Evolutionary conservation across 148 eudicot species (phyloP).

Genomic region (Chenopodium quinoa): DNA sequence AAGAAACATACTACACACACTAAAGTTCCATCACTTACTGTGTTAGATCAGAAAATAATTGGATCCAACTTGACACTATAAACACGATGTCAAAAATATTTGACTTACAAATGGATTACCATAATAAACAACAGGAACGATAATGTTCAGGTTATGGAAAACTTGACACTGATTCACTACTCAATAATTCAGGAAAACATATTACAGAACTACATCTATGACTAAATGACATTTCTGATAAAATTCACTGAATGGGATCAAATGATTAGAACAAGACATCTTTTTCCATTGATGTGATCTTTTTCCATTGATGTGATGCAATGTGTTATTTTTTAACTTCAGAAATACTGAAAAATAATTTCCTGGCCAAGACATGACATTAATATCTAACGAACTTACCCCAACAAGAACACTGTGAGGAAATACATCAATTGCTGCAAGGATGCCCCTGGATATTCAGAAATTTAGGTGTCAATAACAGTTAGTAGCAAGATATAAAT

Average conservation of each 20-base stretch:
- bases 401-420: conserved; percentile 79
- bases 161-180: not conserved
- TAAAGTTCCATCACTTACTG: not conserved
- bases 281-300: not conserved
- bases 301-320: not conserved
- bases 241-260: not conserved
- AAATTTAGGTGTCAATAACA: conserved; percentile 7
- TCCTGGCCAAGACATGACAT: not conserved
- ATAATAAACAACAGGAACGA: not conserved
- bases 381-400: conserved; percentile 48
- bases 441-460: conserved; percentile 71
- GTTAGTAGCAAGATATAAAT: not conserved
- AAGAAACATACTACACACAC: not conserved
- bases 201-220: not conserved
- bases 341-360: not conserved
- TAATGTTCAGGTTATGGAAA: not conserved
- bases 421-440: conserved; percentile 86
- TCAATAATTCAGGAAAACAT: not conserved
- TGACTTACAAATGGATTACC: too few relatives aligned
- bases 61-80: not conserved
- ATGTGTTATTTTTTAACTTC: not conserved
- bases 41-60: not conserved
- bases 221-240: not conserved
- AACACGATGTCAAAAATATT: not conserved
- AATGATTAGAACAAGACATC: not conserved